phyloP scores from a whole-genome alignment of 176 grass and related monocot species.

The Zoysia japonica region DNA sequence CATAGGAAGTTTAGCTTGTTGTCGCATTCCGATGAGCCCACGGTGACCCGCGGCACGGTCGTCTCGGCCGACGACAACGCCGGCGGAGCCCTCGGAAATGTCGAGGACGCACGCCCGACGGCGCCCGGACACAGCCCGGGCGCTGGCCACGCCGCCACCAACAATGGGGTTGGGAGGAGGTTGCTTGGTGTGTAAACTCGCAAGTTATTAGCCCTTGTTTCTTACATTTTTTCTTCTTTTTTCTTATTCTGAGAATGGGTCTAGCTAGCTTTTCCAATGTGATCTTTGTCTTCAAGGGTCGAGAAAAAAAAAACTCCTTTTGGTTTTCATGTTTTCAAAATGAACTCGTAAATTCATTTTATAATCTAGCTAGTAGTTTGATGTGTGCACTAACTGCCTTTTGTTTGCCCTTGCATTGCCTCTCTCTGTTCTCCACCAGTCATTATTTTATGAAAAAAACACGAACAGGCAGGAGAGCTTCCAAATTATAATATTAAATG shows the following conservation, averaged over 20 bases:
- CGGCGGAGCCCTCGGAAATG: neutral
- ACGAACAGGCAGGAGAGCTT: no score
- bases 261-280: neutral
- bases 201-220: neutral
- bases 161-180: slow-evolving; percentile 41
- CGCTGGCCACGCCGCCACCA: slow-evolving; percentile 35
- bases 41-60: neutral
- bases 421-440: neutral
- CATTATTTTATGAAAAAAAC: neutral
- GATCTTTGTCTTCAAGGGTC: neutral
- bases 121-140: slow-evolving; percentile 34
- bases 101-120: slow-evolving; percentile 34
- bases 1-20: slow-evolving; percentile 20
- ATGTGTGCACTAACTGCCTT: neutral
- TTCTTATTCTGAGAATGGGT: neutral
- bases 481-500: no score
- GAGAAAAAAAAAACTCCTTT: neutral
- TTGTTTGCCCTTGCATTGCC: neutral
- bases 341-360: neutral
- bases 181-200: slow-evolving; percentile 28
- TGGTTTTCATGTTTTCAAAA: neutral
- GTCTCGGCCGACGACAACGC: neutral
- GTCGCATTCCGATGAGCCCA: slow-evolving; percentile 16
- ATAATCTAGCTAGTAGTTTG: neutral
- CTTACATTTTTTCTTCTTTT: neutral